These are phyloP conservation scores for Jamesozyma spencerorum DNA, from an alignment of 805 yeast species.

Conservation along the genomic window DNA sequence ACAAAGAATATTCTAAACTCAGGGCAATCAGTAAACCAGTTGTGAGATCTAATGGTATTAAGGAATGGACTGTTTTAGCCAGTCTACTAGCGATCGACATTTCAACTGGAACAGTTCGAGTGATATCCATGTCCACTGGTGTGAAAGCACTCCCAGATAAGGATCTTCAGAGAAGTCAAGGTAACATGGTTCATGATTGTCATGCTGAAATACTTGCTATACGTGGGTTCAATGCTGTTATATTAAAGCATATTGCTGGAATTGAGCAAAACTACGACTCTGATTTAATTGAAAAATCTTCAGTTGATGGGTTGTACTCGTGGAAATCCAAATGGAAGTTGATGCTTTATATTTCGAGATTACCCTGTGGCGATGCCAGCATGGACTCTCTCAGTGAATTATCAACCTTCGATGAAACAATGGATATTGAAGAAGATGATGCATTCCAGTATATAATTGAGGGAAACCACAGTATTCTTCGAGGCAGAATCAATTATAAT, in stretches of 20 bases:
- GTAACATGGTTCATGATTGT: slow-evolving; percentile 69
- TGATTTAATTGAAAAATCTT: slow-evolving; percentile 5
- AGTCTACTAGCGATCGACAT: slow-evolving; percentile 46
- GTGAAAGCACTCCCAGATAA: slow-evolving; percentile 65
- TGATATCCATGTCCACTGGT: slow-evolving; percentile 64
- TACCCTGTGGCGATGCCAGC: slow-evolving; percentile 90
- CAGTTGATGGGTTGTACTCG: slow-evolving; percentile 14
- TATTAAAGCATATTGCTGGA: slow-evolving; percentile 40
- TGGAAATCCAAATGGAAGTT: slow-evolving; percentile 36
- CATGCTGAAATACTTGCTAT: slow-evolving; percentile 83
- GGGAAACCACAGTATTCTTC: slow-evolving; percentile 23
- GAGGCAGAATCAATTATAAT: slow-evolving; percentile 60
- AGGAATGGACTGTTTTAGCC: slow-evolving; percentile 81
- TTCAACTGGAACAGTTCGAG: slow-evolving; percentile 19
- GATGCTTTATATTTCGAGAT: slow-evolving; percentile 58
- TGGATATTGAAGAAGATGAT: slow-evolving; percentile 16
- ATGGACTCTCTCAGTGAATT: slow-evolving; percentile 34
- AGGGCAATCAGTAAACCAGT: slow-evolving; percentile 47
- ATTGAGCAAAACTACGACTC: slow-evolving; percentile 9
- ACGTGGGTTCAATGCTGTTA: slow-evolving; percentile 55
- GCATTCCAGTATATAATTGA: slow-evolving; percentile 23
- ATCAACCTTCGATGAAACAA: slow-evolving; percentile 8
- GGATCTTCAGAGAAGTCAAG: slow-evolving; percentile 35
- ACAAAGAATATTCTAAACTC: slow-evolving; percentile 26
- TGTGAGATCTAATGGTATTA: slow-evolving; percentile 49